Evolutionary conservation across 306 rosid genomes (phyloP).

Genomic region (Cucurbita maxima): DNA sequence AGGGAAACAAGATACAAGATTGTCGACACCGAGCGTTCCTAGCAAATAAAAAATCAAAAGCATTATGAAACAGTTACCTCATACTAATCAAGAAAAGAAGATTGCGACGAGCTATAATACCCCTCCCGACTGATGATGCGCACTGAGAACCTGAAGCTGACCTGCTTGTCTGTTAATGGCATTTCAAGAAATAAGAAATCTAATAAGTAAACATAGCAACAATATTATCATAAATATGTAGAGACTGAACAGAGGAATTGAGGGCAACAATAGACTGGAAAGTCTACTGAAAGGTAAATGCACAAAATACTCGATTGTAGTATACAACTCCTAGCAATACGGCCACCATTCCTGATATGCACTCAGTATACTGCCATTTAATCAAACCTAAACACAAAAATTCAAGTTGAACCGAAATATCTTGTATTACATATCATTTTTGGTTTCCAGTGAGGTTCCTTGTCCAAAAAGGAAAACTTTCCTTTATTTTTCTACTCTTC

Average conservation of each 20-base stretch:
- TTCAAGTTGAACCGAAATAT: not conserved
- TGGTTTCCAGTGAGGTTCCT: not conserved
- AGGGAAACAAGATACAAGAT: slow-evolving; percentile 94
- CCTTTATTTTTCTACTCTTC: not conserved
- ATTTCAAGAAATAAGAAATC: slow-evolving; percentile 9
- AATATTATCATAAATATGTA: not conserved
- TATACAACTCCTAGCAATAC: not conserved
- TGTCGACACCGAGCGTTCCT: slow-evolving; percentile 94
- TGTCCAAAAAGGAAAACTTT: not conserved
- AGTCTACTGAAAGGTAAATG: not conserved
- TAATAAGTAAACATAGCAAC: not conserved
- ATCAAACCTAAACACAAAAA: not conserved
- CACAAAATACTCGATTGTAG: not conserved
- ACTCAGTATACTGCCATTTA: not conserved
- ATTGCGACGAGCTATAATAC: slow-evolving; percentile 23
- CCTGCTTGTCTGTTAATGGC: slow-evolving; percentile 47
- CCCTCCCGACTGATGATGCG: slow-evolving; percentile 99
- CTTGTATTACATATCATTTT: not conserved
- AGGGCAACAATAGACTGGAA: not conserved
- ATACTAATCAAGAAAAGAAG: slow-evolving; percentile 1
- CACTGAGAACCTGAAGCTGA: slow-evolving; percentile 71
- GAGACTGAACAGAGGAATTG: not conserved
- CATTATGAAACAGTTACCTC: not conserved
- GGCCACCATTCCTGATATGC: not conserved
- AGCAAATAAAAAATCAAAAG: slow-evolving; percentile 10